Percentiles rank a stretch among this genome's conserved stretches.
Evolutionary conservation across 495 filamentous ascomycete genomes (phyloP).

Genomic region (Penicillium pancosmium): DNA sequence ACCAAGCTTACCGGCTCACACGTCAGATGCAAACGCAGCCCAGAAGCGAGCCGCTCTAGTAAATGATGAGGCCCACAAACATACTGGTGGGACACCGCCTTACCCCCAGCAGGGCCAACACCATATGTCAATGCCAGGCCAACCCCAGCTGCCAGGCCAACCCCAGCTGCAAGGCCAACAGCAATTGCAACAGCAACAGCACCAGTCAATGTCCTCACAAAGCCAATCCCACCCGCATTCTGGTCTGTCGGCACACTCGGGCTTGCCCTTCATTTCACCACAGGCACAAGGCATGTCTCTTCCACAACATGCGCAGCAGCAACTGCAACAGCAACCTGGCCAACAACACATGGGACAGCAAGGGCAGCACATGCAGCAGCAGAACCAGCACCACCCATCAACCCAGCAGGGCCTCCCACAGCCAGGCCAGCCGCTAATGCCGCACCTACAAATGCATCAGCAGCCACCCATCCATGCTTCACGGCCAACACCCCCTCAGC

Average conservation of each 20-base stretch:
- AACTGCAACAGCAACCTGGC: constrained; percentile 11
- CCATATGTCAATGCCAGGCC: constrained; percentile 4
- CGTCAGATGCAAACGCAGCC: constrained; percentile 24
- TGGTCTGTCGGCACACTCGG: background rate
- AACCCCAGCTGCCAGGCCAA: constrained; percentile 5
- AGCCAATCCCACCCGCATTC: background rate
- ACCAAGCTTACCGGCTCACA: constrained; percentile 11
- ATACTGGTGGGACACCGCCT: constrained; percentile 35
- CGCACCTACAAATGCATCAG: constrained; percentile 34
- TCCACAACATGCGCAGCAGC: constrained; percentile 6
- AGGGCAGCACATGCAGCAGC: constrained; percentile 20
- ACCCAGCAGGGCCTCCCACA: constrained; percentile 17
- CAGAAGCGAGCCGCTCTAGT: constrained; percentile 30
- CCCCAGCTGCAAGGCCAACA: constrained; percentile 1
- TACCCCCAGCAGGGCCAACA: constrained; percentile 20
- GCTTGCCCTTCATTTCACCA: constrained; percentile 1
- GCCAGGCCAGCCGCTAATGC: constrained; percentile 23
- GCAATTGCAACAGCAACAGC: background rate
- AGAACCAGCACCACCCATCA: constrained; percentile 21
- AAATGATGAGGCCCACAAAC: constrained; percentile 40
- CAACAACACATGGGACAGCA: constrained; percentile 15
- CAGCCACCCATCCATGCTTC: constrained; percentile 22
- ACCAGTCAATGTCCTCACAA: constrained; percentile 1
- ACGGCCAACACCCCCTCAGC: constrained; percentile 20
- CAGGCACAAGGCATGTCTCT: background rate